phyloP scores from a whole-genome alignment of 768 basidiomycete species.

The Nevesoporus exiguus region DNA sequence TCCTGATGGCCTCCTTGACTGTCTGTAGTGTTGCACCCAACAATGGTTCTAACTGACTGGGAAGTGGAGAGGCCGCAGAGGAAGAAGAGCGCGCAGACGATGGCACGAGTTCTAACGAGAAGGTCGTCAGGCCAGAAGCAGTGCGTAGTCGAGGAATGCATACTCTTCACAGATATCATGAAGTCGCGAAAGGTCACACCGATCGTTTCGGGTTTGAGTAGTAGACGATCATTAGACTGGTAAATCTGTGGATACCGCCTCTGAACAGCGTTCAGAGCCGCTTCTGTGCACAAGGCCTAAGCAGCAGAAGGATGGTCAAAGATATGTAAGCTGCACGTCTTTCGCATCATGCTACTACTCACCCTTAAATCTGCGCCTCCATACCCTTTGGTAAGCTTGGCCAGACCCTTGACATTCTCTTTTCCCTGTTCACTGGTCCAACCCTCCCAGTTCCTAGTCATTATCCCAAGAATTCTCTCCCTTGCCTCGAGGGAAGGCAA shows the following conservation, averaged over 20 bases:
- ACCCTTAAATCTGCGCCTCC: conserved; percentile 96
- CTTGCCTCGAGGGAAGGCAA: conserved; percentile 81
- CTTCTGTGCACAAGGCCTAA: conserved; percentile 94
- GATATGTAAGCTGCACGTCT: neutral
- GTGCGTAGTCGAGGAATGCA: conserved; percentile 19
- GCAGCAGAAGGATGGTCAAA: neutral
- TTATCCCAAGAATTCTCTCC: conserved; percentile 84
- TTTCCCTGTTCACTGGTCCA: conserved; percentile 58
- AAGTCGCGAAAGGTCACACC: conserved; percentile 85
- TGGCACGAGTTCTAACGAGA: conserved; percentile 75
- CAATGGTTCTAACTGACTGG: conserved; percentile 78
- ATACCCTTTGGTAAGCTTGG: conserved; percentile 93
- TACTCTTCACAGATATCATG: conserved; percentile 96
- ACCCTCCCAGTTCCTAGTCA: conserved; percentile 87
- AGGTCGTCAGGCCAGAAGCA: conserved; percentile 2
- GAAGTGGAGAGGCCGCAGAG: conserved; percentile 81
- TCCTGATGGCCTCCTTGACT: conserved; percentile 68
- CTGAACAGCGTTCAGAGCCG: conserved; percentile 94
- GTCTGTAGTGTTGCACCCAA: conserved; percentile 64
- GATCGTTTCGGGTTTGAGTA: conserved; percentile 84
- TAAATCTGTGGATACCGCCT: conserved; percentile 97
- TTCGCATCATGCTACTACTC: conserved; percentile 23
- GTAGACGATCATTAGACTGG: conserved; percentile 79
- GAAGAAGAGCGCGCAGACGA: conserved; percentile 91
- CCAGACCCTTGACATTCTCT: conserved; percentile 59